Percentiles rank a stretch among this genome's conserved stretches.
phyloP scores from a whole-genome alignment of 2,329 filamentous ascomycete species.

The Monosporascus sp. region DNA sequence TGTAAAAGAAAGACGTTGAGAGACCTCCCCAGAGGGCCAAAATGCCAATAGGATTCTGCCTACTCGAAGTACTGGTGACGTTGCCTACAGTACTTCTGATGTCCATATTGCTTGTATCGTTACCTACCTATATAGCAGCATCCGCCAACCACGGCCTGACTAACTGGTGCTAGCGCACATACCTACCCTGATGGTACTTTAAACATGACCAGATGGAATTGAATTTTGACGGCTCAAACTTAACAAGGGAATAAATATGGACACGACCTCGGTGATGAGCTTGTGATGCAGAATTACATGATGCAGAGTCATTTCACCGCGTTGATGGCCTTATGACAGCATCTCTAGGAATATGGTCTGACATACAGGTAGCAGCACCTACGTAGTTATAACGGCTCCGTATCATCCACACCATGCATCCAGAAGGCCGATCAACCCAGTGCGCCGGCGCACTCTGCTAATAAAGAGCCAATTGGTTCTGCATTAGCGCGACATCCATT shows the following conservation, averaged over 20 bases:
- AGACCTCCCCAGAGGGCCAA: background rate
- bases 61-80: background rate
- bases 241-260: background rate
- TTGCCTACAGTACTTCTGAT: too few species aligned
- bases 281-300: background rate
- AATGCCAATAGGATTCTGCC: background rate
- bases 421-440: background rate
- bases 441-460: background rate
- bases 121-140: background rate
- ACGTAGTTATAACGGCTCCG: background rate
- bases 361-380: background rate
- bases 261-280: background rate
- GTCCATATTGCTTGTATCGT: background rate
- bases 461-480: slow-evolving; percentile 5
- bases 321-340: background rate
- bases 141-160: background rate
- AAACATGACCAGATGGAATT: background rate
- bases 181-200: background rate
- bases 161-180: background rate
- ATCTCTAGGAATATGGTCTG: background rate
- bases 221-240: background rate
- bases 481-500: slow-evolving; percentile 12
- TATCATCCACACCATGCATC: background rate
- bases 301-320: background rate
- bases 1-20: background rate